Conservation (phyloP, 805 yeast genomes). For the Yarrowia yakushimensis region DNA sequence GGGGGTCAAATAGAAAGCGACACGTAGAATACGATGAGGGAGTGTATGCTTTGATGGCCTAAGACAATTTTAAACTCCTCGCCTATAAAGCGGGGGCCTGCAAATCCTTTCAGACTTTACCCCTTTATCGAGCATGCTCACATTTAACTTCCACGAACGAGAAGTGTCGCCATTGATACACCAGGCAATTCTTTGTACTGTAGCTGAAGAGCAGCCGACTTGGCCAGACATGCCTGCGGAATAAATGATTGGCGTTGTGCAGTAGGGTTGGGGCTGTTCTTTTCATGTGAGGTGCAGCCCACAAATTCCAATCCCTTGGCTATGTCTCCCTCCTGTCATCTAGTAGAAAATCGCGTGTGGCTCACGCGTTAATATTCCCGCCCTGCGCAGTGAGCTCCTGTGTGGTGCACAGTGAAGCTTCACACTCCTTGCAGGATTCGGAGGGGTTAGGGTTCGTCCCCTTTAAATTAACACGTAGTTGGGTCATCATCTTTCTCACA, state of each 20-base stretch:
- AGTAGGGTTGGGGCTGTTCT: neutral
- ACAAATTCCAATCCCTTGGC: neutral
- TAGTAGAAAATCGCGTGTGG: neutral
- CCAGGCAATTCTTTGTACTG: neutral
- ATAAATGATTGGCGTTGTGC: neutral
- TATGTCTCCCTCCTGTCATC: neutral
- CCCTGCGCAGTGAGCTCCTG: neutral
- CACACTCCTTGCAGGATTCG: conserved; percentile 1
- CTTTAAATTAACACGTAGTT: conserved; percentile 24
- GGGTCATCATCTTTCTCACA: conserved; percentile 21
- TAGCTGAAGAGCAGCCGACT: neutral
- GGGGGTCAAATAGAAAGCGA: neutral
- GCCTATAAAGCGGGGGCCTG: conserved; percentile 8
- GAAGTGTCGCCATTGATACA: neutral
- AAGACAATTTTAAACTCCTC: neutral
- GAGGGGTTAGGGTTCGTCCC: conserved; percentile 12
- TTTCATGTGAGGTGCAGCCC: neutral
- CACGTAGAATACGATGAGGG: neutral
- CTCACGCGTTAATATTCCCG: conserved; percentile 7
- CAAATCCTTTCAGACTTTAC: conserved; percentile 10
- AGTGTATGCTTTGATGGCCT: too few relatives aligned
- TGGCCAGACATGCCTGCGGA: neutral
- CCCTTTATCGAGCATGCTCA: conserved; percentile 21
- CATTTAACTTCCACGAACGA: neutral
- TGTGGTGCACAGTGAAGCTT: neutral